Conservation (phyloP, 768 basidiomycete genomes). For the Strobilomyces confusus region DNA sequence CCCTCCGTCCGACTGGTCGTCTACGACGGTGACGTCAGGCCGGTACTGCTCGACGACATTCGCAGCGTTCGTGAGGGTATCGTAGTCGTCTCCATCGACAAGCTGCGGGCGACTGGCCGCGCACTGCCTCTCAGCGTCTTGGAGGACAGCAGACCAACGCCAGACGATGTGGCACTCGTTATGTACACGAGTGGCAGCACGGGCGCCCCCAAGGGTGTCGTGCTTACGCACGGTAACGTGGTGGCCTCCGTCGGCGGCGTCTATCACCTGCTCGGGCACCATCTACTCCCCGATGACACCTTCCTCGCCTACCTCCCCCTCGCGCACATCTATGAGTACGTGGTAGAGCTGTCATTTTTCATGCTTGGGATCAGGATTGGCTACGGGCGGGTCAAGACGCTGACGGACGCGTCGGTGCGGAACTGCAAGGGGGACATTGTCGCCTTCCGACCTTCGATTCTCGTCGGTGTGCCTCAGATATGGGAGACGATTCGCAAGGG, state of each 20-base stretch:
- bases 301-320: constrained; percentile 92
- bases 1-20: constrained; percentile 76
- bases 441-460: constrained; percentile 77
- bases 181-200: constrained; percentile 92
- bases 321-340: constrained; percentile 93
- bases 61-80: constrained; percentile 52
- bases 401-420: constrained; percentile 91
- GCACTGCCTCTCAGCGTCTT: constrained; percentile 48
- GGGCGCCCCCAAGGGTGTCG: constrained; percentile 91
- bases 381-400: constrained; percentile 91
- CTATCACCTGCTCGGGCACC: constrained; percentile 60
- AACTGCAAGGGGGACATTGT: constrained; percentile 85
- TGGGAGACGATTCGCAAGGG: constrained; percentile 99
- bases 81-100: constrained; percentile 59
- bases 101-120: constrained; percentile 66
- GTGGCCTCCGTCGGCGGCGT: constrained; percentile 86
- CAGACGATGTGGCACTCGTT: constrained; percentile 56
- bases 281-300: constrained; percentile 25
- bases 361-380: constrained; percentile 79
- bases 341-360: constrained; percentile 78
- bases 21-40: constrained; percentile 71
- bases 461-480: constrained; percentile 93
- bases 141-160: constrained; percentile 44
- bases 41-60: constrained; percentile 56
- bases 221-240: constrained; percentile 84